Evolutionary conservation across 2,329 filamentous ascomycete species (phyloP).

Genomic region (Tricladium varicosporioides): DNA sequence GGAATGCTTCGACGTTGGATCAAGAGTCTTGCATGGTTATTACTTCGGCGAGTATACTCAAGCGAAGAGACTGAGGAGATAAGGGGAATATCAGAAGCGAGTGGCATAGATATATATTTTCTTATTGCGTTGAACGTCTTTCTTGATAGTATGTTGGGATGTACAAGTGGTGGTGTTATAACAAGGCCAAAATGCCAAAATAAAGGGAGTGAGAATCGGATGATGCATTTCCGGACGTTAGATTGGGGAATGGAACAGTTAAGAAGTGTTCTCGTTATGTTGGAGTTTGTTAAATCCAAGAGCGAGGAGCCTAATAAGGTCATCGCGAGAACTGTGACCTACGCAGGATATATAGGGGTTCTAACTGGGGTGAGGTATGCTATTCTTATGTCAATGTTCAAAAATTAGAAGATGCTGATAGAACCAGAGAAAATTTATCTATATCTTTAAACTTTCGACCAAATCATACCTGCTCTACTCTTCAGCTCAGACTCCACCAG

Average conservation of each 20-base stretch:
- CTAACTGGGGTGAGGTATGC: conserved; percentile 47
- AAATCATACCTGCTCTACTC: conserved; percentile 42
- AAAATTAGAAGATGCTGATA: not conserved
- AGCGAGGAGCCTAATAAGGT: conserved; percentile 34
- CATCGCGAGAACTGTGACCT: conserved; percentile 47
- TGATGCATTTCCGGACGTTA: conserved; percentile 56
- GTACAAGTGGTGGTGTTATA: conserved; percentile 54
- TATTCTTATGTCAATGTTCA: not conserved
- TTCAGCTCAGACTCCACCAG: conserved; percentile 46
- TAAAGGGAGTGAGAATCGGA: conserved; percentile 27
- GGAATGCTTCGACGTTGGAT: conserved; percentile 28
- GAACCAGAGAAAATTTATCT: conserved; percentile 39
- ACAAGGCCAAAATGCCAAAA: conserved; percentile 13
- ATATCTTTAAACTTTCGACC: conserved; percentile 51
- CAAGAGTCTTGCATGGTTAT: conserved; percentile 39
- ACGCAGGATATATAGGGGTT: conserved; percentile 50
- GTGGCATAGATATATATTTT: conserved; percentile 54
- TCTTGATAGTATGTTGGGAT: conserved; percentile 63
- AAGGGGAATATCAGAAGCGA: conserved; percentile 51
- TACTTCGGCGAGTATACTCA: conserved; percentile 49
- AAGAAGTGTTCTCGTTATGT: conserved; percentile 37
- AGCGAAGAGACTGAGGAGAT: conserved; percentile 60
- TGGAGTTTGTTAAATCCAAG: conserved; percentile 37
- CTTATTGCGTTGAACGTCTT: conserved; percentile 62
- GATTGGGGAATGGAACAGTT: conserved; percentile 46